Base-by-base conservation (phyloP, 192 early-diverging fungal genomes). In the Diversispora epigaea region DNA sequence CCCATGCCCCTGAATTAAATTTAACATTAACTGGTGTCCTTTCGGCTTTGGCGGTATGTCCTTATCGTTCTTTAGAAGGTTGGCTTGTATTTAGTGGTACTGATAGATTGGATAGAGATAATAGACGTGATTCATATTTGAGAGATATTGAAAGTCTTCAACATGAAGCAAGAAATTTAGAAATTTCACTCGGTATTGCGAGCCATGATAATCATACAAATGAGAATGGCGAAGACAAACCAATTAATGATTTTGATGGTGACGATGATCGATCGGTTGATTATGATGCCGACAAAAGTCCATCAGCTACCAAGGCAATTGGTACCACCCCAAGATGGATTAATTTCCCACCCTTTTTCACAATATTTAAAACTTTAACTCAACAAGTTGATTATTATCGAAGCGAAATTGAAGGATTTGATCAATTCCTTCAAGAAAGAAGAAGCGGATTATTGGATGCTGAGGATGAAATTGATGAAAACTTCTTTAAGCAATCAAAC, bases 11-110 rank as follows among this genome's bases (percentile, higher is more conserved):
- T 32, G 91, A 91, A 41, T 88, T 96, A 73, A 98, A 98, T 77
- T 77, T 98, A 78, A 94, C 95, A 0, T 81, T 98, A 32, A 98
- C 96, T 0, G 94, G 94, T 32, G 92, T 96, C 32, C 80, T 98
- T 40, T 87, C 93, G 0, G 91, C 93, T n/a, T 81, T 98, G 67
- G 90, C 91, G 2, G 81, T 93, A 6, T 93, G 92, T 55, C 90
- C 90, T 1, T 86, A 88, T 69, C 83, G 91, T 6, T 90, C 89
- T 43, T 78, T 93, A 43, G 91, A 92, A 82, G 91, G 91, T 61
- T 93, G 80, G 90, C 82, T 80, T 73, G 83, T 86, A 80, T 88
- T 86, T 64, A 79, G 81, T 71, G 82, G 81, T 19, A 68, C 67
- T 3, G 86, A 87, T 80, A 75, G 79, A 6, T 80, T 79, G 45